phyloP scores from a whole-genome alignment of 108 stramenopile species.

The Discostella stelligeroides region DNA sequence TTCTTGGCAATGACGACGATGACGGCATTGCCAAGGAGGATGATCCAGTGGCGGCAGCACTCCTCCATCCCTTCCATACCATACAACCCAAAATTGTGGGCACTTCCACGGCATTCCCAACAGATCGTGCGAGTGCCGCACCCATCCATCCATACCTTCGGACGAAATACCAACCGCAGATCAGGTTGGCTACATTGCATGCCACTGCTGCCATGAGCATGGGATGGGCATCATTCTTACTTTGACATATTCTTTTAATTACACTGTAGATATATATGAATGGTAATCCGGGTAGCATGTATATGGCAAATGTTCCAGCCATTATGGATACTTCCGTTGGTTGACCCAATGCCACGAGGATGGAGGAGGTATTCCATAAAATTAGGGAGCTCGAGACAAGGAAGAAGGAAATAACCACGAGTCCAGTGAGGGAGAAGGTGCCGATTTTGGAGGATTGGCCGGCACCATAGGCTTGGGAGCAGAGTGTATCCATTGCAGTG shows the following conservation, averaged over 20 bases:
- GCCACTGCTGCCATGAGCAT: conserved; percentile 38
- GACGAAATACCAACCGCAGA: conserved; percentile 43
- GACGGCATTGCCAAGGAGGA: no score
- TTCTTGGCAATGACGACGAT: not conserved
- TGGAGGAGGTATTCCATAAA: conserved; percentile 29
- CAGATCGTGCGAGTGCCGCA: conserved; percentile 42
- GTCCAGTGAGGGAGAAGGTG: conserved; percentile 42
- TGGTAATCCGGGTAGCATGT: conserved; percentile 41
- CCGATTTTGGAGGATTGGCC: conserved; percentile 48
- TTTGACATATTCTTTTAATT: conserved; percentile 39
- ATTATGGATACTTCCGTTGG: conserved; percentile 30
- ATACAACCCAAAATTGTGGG: conserved; percentile 29
- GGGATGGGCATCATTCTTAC: conserved; percentile 45
- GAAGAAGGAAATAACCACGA: conserved; percentile 18
- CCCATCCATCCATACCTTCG: conserved; percentile 44
- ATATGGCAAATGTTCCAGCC: conserved; percentile 32
- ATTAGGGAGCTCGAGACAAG: conserved; percentile 16
- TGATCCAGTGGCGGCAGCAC: no score
- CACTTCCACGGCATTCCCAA: conserved; percentile 22
- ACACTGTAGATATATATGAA: conserved; percentile 41
- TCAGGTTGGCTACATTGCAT: conserved; percentile 36
- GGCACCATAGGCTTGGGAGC: conserved; percentile 53
- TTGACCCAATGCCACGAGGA: conserved; percentile 37
- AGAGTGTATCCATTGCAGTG: conserved; percentile 55
- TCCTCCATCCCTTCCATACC: not conserved